Conservation (phyloP, 768 basidiomycete species). For the Trametes meyenii region DNA sequence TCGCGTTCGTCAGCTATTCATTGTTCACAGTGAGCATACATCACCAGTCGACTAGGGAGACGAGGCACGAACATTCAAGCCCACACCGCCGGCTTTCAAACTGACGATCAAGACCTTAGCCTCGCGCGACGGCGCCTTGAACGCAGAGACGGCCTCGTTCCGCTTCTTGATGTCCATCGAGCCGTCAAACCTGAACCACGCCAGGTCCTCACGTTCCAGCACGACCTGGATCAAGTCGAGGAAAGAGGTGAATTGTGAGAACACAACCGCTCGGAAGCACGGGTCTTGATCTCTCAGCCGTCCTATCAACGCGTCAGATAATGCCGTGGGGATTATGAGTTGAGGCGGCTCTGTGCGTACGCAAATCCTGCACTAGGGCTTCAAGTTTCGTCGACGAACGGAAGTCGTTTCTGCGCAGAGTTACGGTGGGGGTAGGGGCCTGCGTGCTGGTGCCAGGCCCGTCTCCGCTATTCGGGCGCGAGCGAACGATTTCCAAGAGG, state of each 20-base stretch:
- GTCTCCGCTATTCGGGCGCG: conserved; percentile 24
- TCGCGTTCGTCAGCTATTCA: conserved; percentile 70
- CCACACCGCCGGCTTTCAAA: conserved; percentile 91
- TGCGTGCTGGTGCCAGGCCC: conserved; percentile 35
- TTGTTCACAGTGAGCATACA: conserved; percentile 3
- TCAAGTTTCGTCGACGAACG: conserved; percentile 90
- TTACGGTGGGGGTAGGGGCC: conserved; percentile 46
- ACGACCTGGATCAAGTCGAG: conserved; percentile 77
- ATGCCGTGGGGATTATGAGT: background rate
- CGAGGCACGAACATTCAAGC: conserved; percentile 65
- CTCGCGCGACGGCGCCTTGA: conserved; percentile 66
- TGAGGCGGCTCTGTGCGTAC: conserved; percentile 39
- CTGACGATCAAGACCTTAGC: conserved; percentile 80
- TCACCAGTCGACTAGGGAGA: background rate
- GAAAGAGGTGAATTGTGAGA: conserved; percentile 90
- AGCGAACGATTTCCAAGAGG: conserved; percentile 65
- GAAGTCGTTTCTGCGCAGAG: conserved; percentile 80
- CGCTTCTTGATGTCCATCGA: conserved; percentile 88
- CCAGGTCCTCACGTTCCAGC: conserved; percentile 67
- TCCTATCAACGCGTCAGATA: conserved; percentile 39
- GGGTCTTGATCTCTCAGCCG: conserved; percentile 72
- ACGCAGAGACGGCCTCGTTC: conserved; percentile 72
- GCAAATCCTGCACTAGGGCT: conserved; percentile 74
- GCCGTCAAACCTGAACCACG: conserved; percentile 86
- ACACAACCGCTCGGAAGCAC: conserved; percentile 81